Base-by-base conservation (phyloP, 768 basidiomycete genomes). In the Mycena capillaripes region DNA sequence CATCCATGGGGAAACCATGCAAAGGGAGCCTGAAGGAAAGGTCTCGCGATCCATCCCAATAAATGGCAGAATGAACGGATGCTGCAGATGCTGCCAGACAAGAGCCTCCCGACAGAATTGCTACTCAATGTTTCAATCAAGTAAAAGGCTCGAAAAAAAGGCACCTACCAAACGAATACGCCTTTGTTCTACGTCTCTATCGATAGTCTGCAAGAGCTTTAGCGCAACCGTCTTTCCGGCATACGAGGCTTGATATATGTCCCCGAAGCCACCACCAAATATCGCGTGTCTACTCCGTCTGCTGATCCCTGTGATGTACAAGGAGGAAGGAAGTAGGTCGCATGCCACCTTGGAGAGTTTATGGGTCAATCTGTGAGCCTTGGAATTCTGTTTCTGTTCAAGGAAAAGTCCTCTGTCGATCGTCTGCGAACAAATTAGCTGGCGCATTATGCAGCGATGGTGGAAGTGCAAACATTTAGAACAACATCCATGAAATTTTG, bases 1-100 rank as follows among this genome's bases (percentile, higher is more conserved):
- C 82, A 85, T 83, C 84, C 82, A 84, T 25, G 84, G 82, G 2
- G 82, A 82, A 11, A 84, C 80, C 5, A 84, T 76, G 32, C 81
- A 79, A 23, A 83, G 67, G 21, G 57, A 72, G 2, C 67, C 29
- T 6, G 70, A 67, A n/a, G n/a, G n/a, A 48, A 81, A 76, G 6
- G 62, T 70, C 25, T 75, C 70, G 17, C 27, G 55, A 66, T 82
- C 81, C 8, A 84, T 78, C 4, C 83, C 83, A 30, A 82, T 78
- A 65, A 85, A 83, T 3, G 83, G 84, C n/a, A 85, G 76, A 25
- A 85, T 75, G 62, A 80, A 78, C 2, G 71, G 59, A 58, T 79
- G 79, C 4, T 60, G 76, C 32, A 80, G 44, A 36, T 81, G 75
- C 21, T 77, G 74, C 82, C 80, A 83, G 9, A 77, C 48, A 17